A percentile compares a stretch with the other conserved stretches of the same genome.
These are phyloP conservation scores for Vigna unguiculata DNA, from an alignment of 306 rosid genomes.

Conservation along the genomic window DNA sequence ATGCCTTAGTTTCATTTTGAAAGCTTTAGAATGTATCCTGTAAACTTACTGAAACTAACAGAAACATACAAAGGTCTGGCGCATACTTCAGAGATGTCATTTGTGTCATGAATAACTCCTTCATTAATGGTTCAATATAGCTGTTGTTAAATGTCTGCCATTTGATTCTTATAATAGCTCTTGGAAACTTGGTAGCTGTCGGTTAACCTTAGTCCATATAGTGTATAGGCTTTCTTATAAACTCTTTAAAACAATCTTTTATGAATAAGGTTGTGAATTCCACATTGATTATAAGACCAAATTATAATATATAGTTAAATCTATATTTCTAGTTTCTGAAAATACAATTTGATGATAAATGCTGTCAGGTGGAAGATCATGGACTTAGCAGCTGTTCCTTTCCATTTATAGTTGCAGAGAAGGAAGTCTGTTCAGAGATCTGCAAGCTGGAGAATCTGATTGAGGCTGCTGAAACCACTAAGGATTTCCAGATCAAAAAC, in stretches of 20 bases:
- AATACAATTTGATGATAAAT: conserved; percentile 29
- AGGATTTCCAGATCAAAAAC: conserved; percentile 46
- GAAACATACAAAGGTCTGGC: background rate
- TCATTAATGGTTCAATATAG: background rate
- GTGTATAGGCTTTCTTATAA: background rate
- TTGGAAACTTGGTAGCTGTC: background rate
- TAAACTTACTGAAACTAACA: conserved; percentile 30
- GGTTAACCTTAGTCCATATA: background rate
- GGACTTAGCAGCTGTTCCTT: conserved; percentile 82
- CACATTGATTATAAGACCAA: too few species aligned
- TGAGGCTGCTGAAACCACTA: conserved; percentile 58
- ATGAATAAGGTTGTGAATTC: background rate
- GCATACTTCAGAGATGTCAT: conserved; percentile 7
- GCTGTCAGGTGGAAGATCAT: conserved; percentile 79
- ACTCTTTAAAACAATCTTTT: conserved; percentile 4
- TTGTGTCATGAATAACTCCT: background rate
- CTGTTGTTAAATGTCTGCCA: conserved; percentile 9
- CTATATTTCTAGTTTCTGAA: conserved; percentile 15
- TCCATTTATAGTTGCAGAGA: conserved; percentile 91
- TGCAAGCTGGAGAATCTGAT: conserved; percentile 68
- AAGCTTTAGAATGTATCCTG: background rate
- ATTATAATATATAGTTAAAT: too few species aligned
- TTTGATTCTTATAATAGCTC: conserved; percentile 10
- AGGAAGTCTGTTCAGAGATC: conserved; percentile 84
- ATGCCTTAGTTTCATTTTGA: background rate